Conservation (phyloP, 345 rosid species). For the Cardiospermum halicacabum region DNA sequence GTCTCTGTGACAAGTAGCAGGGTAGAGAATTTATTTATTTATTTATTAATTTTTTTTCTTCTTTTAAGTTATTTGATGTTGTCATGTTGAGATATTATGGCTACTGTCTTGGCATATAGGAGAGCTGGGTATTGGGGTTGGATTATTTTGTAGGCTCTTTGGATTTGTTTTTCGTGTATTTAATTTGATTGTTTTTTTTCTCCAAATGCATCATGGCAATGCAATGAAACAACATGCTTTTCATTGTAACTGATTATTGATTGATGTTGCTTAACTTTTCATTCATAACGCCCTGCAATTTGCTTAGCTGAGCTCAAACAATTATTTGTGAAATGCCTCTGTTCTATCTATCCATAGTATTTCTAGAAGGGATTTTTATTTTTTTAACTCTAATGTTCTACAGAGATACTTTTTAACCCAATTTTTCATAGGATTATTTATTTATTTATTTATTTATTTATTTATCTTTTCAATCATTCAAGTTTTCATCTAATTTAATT, state of each 20-base stretch:
- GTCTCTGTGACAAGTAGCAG: not conserved
- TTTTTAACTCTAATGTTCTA: too few relatives aligned
- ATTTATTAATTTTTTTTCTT: too few relatives aligned
- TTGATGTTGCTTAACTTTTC: not conserved
- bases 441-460: too few relatives aligned
- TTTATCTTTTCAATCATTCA: too few relatives aligned
- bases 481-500: too few relatives aligned
- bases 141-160: not conserved
- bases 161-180: constrained; percentile 7
- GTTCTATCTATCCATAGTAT: too few relatives aligned
- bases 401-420: too few relatives aligned
- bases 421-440: too few relatives aligned
- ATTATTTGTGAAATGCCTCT: not conserved
- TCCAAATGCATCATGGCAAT: not conserved
- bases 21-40: not conserved
- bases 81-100: not conserved
- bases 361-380: too few relatives aligned
- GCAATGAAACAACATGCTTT: not conserved
- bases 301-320: not conserved
- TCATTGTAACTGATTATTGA: not conserved
- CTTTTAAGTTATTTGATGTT: too few relatives aligned
- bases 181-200: constrained; percentile 10
- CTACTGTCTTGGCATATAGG: not conserved
- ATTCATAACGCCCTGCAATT: not conserved
- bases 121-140: not conserved